phyloP scores from a whole-genome alignment of 495 filamentous ascomycete species.

The Tuber microsphaerosporum region DNA sequence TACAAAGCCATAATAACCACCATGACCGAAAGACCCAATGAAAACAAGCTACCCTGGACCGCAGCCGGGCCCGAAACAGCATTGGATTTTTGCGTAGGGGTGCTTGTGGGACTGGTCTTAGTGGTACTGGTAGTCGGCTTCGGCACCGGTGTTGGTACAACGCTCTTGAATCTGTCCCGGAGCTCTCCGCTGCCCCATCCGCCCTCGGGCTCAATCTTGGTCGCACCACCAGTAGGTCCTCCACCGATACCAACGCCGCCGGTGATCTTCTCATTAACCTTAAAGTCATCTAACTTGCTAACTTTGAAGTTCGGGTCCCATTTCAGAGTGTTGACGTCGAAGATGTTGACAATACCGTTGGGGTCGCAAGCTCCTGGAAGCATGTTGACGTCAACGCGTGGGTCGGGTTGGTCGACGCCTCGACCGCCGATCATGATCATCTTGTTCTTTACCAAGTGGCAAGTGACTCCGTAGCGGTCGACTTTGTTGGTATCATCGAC shows the following conservation, averaged over 20 bases:
- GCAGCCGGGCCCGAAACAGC: neutral
- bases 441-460: slow-evolving; percentile 21
- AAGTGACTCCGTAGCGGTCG: slow-evolving; percentile 15
- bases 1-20: neutral
- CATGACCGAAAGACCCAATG: neutral
- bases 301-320: slow-evolving; percentile 18
- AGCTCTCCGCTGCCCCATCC: slow-evolving; percentile 6
- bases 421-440: slow-evolving; percentile 21
- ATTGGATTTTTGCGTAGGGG: no score
- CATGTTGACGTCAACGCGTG: neutral
- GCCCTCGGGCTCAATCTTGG: neutral
- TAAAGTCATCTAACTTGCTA: neutral
- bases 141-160: neutral
- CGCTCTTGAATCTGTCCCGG: neutral
- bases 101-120: no score
- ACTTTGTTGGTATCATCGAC: neutral
- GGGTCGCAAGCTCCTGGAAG: slow-evolving; percentile 15
- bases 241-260: slow-evolving; percentile 2
- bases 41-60: neutral
- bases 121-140: no score
- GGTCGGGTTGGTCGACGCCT: slow-evolving; percentile 9
- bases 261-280: slow-evolving; percentile 9
- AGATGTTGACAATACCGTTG: slow-evolving; percentile 13
- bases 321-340: slow-evolving; percentile 23
- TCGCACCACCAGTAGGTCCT: slow-evolving; percentile 11